Conservation (phyloP, 768 basidiomycete species). For the Tylopilus cervinicoccineus region DNA sequence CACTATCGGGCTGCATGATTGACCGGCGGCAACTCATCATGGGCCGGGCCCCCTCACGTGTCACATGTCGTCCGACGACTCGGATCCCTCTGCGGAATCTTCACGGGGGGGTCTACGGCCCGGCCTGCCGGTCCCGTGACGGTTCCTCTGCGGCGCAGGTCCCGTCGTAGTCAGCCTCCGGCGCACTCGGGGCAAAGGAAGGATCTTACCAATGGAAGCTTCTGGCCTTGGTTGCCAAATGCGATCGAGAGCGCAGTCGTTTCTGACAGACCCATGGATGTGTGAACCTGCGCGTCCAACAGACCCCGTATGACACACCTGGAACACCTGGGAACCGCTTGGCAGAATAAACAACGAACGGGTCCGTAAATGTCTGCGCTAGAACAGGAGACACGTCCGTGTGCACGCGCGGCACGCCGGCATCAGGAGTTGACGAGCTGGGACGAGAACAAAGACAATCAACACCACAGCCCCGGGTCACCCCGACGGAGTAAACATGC, state of each 20-base stretch:
- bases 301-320: slow-evolving; percentile 44
- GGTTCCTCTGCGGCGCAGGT: slow-evolving; percentile 58
- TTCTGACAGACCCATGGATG: slow-evolving; percentile 42
- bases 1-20: slow-evolving; percentile 17
- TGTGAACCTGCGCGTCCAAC: slow-evolving; percentile 15
- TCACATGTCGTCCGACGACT: slow-evolving; percentile 60
- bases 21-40: too few relatives aligned
- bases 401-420: slow-evolving; percentile 62
- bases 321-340: slow-evolving; percentile 95
- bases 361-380: slow-evolving; percentile 78
- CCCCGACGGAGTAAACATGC: slow-evolving; percentile 34
- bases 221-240: slow-evolving; percentile 87
- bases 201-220: slow-evolving; percentile 71
- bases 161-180: slow-evolving; percentile 22
- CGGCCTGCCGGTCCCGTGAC: slow-evolving; percentile 66
- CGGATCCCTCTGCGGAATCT: slow-evolving; percentile 58
- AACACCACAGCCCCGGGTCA: slow-evolving; percentile 16
- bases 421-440: slow-evolving; percentile 72
- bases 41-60: too few relatives aligned
- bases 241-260: slow-evolving; percentile 89
- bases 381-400: slow-evolving; percentile 70
- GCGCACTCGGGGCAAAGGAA: slow-evolving; percentile 20
- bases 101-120: slow-evolving; percentile 54
- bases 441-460: slow-evolving; percentile 21
- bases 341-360: slow-evolving; percentile 85